Evolutionary conservation across 192 early-diverging fungal genomes (phyloP).

Genomic region (Rhizophlyctis rosea): DNA sequence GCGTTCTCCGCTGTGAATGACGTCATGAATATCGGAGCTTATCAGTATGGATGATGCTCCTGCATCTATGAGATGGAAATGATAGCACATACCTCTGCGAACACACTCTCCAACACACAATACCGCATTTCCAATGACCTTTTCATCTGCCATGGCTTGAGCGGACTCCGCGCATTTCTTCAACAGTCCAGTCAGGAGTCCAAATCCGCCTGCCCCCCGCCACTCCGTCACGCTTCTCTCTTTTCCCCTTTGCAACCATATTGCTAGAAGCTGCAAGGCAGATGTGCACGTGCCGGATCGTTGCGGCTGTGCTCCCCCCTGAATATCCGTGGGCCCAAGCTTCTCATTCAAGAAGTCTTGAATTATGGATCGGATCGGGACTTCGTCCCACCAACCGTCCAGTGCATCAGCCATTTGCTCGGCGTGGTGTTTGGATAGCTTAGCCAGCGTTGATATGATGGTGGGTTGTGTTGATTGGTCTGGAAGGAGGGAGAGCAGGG

Average conservation of each 20-base stretch:
- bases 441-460: not conserved
- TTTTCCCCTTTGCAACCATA: constrained; percentile 10
- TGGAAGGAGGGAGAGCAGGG: constrained; percentile 5
- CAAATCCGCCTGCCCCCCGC: constrained; percentile 11
- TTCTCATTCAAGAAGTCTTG: no score
- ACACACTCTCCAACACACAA: constrained; percentile 21
- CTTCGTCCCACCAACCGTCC: constrained; percentile 30
- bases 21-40: no score
- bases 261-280: constrained; percentile 8
- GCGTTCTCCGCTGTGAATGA: not conserved
- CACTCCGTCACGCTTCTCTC: constrained; percentile 15
- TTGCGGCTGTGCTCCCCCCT: not conserved
- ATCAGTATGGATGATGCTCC: not conserved
- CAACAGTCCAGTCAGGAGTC: not conserved
- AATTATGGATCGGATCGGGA: constrained; percentile 17
- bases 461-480: not conserved
- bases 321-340: not conserved
- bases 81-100: constrained; percentile 6
- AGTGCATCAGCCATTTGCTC: constrained; percentile 4
- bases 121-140: constrained; percentile 14
- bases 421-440: constrained; percentile 7
- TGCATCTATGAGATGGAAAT: not conserved
- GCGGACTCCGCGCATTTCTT: not conserved
- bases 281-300: not conserved
- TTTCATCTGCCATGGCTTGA: not conserved